Evolutionary conservation across 2,329 filamentous ascomycete genomes (phyloP).

Genomic region (Cladosporium sp.): DNA sequence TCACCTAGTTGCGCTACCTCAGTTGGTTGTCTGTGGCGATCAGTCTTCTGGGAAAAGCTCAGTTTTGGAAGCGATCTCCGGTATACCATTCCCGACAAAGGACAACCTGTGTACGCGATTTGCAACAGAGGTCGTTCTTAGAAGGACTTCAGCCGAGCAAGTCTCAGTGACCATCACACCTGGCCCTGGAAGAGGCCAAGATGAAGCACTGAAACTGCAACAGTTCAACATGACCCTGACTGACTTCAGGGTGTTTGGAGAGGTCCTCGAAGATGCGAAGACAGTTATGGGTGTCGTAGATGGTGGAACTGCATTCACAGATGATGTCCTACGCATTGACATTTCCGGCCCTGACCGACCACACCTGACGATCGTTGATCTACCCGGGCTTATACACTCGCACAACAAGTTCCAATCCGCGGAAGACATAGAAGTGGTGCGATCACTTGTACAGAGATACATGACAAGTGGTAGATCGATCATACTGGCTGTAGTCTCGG

Average conservation of each 20-base stretch:
- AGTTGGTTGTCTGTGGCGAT: slow-evolving; percentile 52
- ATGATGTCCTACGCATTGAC: slow-evolving; percentile 45
- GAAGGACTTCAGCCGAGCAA: slow-evolving; percentile 5
- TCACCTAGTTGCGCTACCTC: slow-evolving; percentile 21
- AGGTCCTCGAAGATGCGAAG: slow-evolving; percentile 25
- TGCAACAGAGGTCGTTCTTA: slow-evolving; percentile 24
- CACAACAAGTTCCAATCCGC: slow-evolving; percentile 28
- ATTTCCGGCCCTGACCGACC: slow-evolving; percentile 27
- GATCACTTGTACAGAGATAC: slow-evolving; percentile 9
- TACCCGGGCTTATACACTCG: slow-evolving; percentile 27
- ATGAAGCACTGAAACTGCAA: slow-evolving; percentile 1
- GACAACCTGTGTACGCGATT: slow-evolving; percentile 51
- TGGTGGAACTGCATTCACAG: slow-evolving; percentile 34
- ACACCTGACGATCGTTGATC: neutral
- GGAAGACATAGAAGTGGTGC: slow-evolving; percentile 29
- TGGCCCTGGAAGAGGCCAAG: neutral
- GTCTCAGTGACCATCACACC: neutral
- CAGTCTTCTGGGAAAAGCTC: slow-evolving; percentile 59
- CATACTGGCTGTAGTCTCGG: slow-evolving; percentile 36
- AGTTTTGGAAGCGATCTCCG: slow-evolving; percentile 57
- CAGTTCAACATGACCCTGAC: slow-evolving; percentile 3
- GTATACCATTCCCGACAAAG: slow-evolving; percentile 53
- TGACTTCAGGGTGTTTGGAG: neutral
- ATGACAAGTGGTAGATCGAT: slow-evolving; percentile 33
- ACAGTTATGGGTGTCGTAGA: slow-evolving; percentile 46